Evolutionary conservation across 805 yeast genomes (phyloP).

Genomic region (Suhomyces canberraensis): DNA sequence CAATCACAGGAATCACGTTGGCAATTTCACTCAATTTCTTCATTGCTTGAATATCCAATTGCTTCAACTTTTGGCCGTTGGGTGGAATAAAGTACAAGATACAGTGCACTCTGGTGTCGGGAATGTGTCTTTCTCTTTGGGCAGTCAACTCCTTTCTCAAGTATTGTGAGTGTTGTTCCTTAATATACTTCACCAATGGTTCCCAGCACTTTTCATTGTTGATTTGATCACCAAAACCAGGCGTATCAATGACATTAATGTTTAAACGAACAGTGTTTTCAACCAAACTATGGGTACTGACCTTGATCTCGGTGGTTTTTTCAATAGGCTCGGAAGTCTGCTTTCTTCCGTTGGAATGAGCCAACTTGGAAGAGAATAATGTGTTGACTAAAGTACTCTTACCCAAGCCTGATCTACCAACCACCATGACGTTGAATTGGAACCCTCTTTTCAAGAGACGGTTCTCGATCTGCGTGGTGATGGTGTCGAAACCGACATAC

Average conservation of each 20-base stretch:
- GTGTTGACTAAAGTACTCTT: constrained; percentile 91
- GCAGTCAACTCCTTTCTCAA: constrained; percentile 93
- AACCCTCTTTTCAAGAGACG: constrained; percentile 89
- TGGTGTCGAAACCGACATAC: constrained; percentile 95
- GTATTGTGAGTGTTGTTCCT: constrained; percentile 90
- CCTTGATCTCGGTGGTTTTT: constrained; percentile 82
- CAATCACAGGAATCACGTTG: constrained; percentile 93
- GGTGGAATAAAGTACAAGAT: constrained; percentile 90
- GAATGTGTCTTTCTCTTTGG: constrained; percentile 76
- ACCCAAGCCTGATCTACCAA: constrained; percentile 89
- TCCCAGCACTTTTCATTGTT: constrained; percentile 97
- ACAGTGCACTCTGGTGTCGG: constrained; percentile 91
- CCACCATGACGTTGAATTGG: constrained; percentile 90
- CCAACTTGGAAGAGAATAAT: constrained; percentile 77
- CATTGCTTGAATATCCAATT: constrained; percentile 78
- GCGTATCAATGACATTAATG: constrained; percentile 90
- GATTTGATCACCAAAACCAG: constrained; percentile 97
- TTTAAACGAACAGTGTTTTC: constrained; percentile 88
- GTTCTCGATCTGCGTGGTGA: constrained; percentile 92
- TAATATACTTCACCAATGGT: constrained; percentile 88
- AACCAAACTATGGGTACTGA: constrained; percentile 61
- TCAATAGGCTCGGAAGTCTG: constrained; percentile 67
- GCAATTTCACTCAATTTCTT: constrained; percentile 84
- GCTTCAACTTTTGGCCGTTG: constrained; percentile 78
- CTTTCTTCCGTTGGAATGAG: constrained; percentile 71